Conservation (phyloP, 177 flowering plant genomes). For the Vitis hybrid region DNA sequence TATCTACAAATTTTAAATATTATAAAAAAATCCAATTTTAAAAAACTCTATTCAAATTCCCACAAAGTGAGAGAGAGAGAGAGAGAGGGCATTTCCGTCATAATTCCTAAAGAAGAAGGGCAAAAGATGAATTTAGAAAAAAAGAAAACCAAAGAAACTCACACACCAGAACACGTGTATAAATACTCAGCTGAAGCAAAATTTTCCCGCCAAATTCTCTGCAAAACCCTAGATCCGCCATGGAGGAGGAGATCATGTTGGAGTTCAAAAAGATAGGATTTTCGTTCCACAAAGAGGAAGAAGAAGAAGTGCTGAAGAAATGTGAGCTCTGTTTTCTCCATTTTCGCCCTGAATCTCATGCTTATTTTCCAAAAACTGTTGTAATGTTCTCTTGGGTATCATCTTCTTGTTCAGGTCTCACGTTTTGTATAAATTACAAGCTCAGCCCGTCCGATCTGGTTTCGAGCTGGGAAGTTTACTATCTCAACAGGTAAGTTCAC, state of each 20-base stretch:
- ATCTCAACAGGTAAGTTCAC: constrained; percentile 58
- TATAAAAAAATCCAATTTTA: too few species aligned
- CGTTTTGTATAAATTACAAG: constrained; percentile 81
- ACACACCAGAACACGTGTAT: too few species aligned
- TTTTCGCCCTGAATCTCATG: not conserved
- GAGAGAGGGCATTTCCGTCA: too few species aligned
- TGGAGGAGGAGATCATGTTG: constrained; percentile 79
- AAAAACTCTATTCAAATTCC: too few species aligned
- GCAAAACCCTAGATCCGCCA: constrained; percentile 19
- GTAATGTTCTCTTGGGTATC: not conserved
- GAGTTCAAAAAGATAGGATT: constrained; percentile 70
- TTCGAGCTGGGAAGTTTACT: constrained; percentile 88
- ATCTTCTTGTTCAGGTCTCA: constrained; percentile 49
- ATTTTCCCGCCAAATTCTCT: too few species aligned
- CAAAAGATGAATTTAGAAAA: too few species aligned
- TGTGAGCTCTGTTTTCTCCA: constrained; percentile 42
- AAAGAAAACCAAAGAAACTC: too few species aligned
- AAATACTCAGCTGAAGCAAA: too few species aligned
- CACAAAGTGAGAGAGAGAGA: too few species aligned
- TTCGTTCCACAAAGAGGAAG: constrained; percentile 56
- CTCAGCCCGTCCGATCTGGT: constrained; percentile 79
- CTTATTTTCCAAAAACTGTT: constrained; percentile 2
- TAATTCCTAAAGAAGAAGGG: too few species aligned
- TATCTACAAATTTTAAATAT: too few species aligned
- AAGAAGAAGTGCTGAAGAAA: constrained; percentile 59